phyloP scores from a whole-genome alignment of 2,329 filamentous ascomycete species.

The Monascus ruber region DNA sequence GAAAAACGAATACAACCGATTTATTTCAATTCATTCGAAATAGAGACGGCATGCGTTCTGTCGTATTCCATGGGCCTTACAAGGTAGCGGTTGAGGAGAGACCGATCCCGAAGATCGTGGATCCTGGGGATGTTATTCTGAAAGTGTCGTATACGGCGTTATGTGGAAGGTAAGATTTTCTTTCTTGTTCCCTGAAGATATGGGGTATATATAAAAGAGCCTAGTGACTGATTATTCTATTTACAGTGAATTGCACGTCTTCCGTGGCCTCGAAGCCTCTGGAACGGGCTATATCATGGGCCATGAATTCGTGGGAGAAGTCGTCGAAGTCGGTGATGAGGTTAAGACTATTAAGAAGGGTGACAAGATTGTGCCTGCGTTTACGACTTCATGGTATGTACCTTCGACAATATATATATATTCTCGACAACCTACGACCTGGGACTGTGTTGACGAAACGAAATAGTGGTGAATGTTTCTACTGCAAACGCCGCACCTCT shows the following conservation, averaged over 20 bases:
- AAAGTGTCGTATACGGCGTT: conserved; percentile 74
- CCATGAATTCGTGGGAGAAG: conserved; percentile 75
- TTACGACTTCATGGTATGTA: conserved; percentile 65
- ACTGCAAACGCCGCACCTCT: conserved; percentile 65
- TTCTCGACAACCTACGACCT: too few species aligned
- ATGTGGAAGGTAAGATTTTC: conserved; percentile 61
- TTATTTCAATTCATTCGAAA: too few species aligned
- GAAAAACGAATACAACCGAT: too few species aligned
- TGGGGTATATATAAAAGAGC: too few species aligned
- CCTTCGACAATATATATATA: not conserved
- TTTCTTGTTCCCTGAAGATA: too few species aligned
- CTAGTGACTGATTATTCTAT: too few species aligned
- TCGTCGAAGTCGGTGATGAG: conserved; percentile 54
- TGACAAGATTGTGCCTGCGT: conserved; percentile 71
- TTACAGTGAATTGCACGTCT: conserved; percentile 69
- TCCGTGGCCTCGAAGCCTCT: conserved; percentile 66
- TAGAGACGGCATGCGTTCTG: conserved; percentile 58
- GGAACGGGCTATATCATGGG: conserved; percentile 54
- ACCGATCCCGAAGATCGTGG: conserved; percentile 62
- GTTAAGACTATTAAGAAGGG: conserved; percentile 61
- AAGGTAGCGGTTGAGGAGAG: conserved; percentile 68
- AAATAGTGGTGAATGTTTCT: conserved; percentile 61
- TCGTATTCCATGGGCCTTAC: conserved; percentile 71
- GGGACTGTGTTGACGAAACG: not conserved
- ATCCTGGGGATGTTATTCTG: conserved; percentile 65